Evolutionary conservation across 2,329 filamentous ascomycete species (phyloP).

Genomic region (Pestalotiopsis sp.): DNA sequence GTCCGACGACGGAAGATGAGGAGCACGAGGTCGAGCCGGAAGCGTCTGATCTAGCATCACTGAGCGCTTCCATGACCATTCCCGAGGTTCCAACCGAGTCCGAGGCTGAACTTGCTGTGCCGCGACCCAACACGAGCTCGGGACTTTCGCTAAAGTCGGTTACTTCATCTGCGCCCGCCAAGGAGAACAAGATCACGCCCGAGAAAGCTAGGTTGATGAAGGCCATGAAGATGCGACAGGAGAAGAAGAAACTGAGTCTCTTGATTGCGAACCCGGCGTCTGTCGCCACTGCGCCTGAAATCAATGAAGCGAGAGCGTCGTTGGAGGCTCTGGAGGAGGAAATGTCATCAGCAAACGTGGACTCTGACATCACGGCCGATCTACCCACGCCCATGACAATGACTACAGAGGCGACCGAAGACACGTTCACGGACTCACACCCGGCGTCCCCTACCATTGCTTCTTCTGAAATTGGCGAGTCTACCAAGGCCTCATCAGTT

Average conservation of each 20-base stretch:
- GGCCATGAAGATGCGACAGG: conserved; percentile 86
- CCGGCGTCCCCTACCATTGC: conserved; percentile 57
- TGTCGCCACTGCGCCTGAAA: conserved; percentile 27
- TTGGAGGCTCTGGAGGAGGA: conserved; percentile 17
- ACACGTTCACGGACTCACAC: conserved; percentile 58
- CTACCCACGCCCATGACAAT: conserved; percentile 36
- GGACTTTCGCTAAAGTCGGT: conserved; percentile 45
- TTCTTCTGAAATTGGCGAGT: conserved; percentile 56
- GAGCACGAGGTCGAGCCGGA: conserved; percentile 32
- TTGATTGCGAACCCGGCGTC: conserved; percentile 27
- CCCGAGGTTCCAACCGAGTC: conserved; percentile 30
- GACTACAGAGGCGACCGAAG: conserved; percentile 46
- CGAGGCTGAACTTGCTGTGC: conserved; percentile 37
- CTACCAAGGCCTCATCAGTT: conserved; percentile 65
- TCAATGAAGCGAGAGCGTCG: conserved; percentile 18
- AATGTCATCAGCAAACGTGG: conserved; percentile 47
- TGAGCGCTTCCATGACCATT: conserved; percentile 37
- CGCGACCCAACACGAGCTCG: conserved; percentile 48
- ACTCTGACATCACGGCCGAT: conserved; percentile 60
- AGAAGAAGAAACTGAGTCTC: conserved; percentile 60
- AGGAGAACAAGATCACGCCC: conserved; percentile 67
- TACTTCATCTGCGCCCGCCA: conserved; percentile 41
- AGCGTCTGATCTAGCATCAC: conserved; percentile 37
- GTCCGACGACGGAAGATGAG: conserved; percentile 31
- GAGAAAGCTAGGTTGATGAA: conserved; percentile 95